phyloP scores from a whole-genome alignment of 1,284 basidiomycete species.

The Sutorius eximius region DNA sequence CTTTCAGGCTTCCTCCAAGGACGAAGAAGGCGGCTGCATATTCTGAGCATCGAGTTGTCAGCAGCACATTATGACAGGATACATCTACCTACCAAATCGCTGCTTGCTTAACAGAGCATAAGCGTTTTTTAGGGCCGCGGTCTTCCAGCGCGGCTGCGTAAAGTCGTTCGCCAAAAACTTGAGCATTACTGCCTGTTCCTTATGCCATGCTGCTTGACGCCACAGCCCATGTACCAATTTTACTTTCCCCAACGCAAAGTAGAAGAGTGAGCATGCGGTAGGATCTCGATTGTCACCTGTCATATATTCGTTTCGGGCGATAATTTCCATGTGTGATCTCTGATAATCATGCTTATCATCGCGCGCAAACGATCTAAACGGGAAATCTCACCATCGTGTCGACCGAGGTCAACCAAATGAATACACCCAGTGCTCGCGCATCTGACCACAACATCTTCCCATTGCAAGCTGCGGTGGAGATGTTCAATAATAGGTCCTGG shows the following conservation, averaged over 20 bases:
- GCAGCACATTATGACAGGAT: neutral
- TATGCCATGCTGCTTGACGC: constrained; percentile 94
- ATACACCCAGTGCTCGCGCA: constrained; percentile 82
- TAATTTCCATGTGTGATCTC: constrained; percentile 82
- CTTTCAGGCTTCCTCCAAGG: constrained; percentile 84
- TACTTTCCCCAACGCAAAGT: constrained; percentile 91
- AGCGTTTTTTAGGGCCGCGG: constrained; percentile 95
- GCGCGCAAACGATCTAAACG: constrained; percentile 1
- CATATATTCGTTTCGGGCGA: constrained; percentile 93
- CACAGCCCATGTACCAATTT: constrained; percentile 93
- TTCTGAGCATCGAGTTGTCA: constrained; percentile 47
- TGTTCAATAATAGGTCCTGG: constrained; percentile 78
- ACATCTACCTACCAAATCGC: constrained; percentile 71
- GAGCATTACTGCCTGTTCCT: constrained; percentile 87
- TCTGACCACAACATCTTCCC: constrained; percentile 88
- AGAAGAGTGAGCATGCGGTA: constrained; percentile 85
- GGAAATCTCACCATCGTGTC: constrained; percentile 68
- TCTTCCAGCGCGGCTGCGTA: constrained; percentile 80
- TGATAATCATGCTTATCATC: constrained; percentile 32
- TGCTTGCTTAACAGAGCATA: constrained; percentile 90
- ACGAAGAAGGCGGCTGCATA: constrained; percentile 98
- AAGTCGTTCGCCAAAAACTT: constrained; percentile 96
- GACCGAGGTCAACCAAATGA: constrained; percentile 81
- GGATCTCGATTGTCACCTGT: constrained; percentile 85
- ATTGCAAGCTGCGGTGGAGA: constrained; percentile 69